Conservation (phyloP, 2,329 filamentous ascomycete genomes). For the Colletotrichum paranaense region DNA sequence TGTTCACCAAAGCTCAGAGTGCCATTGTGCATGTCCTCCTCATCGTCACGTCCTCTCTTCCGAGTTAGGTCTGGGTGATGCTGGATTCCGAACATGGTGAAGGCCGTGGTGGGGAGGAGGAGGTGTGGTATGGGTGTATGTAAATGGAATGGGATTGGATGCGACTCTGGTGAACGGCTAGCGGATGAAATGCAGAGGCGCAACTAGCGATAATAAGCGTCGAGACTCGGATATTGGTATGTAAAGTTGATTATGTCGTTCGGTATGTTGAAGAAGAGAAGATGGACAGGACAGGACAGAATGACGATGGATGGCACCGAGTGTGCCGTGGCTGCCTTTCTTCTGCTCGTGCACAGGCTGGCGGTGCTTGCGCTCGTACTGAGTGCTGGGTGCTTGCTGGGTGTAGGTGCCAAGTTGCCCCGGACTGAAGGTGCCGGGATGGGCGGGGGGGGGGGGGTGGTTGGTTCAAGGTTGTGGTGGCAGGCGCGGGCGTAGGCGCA, state of each 20-base stretch:
- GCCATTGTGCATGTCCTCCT: slow-evolving; percentile 51
- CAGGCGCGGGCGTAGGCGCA: slow-evolving; percentile 10
- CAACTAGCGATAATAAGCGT: not conserved
- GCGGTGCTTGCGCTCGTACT: not conserved
- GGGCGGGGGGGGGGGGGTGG: slow-evolving; percentile 34
- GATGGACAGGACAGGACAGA: not conserved
- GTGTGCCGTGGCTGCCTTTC: slow-evolving; percentile 3
- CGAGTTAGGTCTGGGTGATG: slow-evolving; percentile 13
- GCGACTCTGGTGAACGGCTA: not conserved
- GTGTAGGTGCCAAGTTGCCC: slow-evolving; percentile 26
- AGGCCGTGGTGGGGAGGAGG: not conserved
- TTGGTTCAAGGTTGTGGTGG: slow-evolving; percentile 20
- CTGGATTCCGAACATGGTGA: slow-evolving; percentile 24
- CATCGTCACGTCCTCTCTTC: slow-evolving; percentile 49
- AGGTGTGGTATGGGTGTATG: not conserved
- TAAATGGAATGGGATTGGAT: not conserved
- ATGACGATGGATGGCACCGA: not conserved
- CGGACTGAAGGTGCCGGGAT: slow-evolving; percentile 37
- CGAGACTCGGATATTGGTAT: not conserved
- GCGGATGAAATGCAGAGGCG: not conserved
- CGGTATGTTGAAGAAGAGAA: not conserved
- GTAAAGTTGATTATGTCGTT: not conserved
- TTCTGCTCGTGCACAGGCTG: slow-evolving; percentile 1
- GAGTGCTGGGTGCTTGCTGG: not conserved
- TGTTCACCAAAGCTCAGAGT: slow-evolving; percentile 60